Evolutionary conservation across 1,284 basidiomycete genomes (phyloP), one percentile per base, ranked within the genome.

Genomic region (Cutaneotrichosporon cutaneum): DNA sequence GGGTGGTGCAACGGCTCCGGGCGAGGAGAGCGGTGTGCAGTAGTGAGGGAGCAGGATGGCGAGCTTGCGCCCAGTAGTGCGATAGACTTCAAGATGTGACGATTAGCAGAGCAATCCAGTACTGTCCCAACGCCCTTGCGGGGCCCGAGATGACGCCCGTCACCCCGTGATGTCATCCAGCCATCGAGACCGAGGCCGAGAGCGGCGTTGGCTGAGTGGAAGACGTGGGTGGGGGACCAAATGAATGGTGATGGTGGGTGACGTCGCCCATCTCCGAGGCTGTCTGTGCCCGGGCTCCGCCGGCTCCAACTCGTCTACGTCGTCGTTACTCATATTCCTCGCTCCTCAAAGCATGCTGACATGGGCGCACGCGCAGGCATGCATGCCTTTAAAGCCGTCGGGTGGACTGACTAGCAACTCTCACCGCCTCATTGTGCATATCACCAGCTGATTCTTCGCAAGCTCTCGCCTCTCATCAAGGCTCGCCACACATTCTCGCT

Each of bases 1-100:
- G 18, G 63, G 66, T 26, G 71, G 71, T 33, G 72, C 69, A 21
- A 68, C 69, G 42, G 72, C 67, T 14, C 71, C 74, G 11, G 74
- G 74, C 13, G 70, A 68, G 50, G 75, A 70, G 51, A 75, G 70
- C 58, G 76, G 75, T 16, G 70, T 74, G 51, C 76, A 77, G 66
- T 77, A 73, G 67, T 48, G 26, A 22, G 11, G 18, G 14, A 35
- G 32, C 18, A 51, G 52, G 26, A 50, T n/a, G n/a, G n/a, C n/a
- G n/a, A n/a, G n/a, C 26, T 14, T 27, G 48, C 27, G 24, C n/a
- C n/a, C 24, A 50, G 26, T 14, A 50, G 48, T 36, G 35, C 39
- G 39, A 42, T 42, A 42, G 39, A 42, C 39, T 42, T 42, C 39
- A 42, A 42, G 39, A 42, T 42, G 39, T 42, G 39, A 42, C 39